Conservation (phyloP, 2,329 filamentous ascomycete genomes). For the Hirsutella thompsonii region DNA sequence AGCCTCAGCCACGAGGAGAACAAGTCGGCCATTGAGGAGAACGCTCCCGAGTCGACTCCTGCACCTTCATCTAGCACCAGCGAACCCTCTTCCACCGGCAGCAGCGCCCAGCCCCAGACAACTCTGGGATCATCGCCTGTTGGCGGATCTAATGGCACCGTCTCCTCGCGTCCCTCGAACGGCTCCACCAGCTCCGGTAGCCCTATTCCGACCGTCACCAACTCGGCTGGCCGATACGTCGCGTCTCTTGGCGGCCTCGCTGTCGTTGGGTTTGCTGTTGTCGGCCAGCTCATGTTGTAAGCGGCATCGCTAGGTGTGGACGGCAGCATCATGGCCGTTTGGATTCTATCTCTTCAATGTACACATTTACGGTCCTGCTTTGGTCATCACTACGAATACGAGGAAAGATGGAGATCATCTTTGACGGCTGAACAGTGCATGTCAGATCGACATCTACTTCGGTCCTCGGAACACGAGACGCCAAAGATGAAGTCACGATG, state of each 20-base stretch:
- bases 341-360: no score
- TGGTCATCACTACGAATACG: no score
- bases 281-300: slow-evolving; percentile 19
- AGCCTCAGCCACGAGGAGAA: not conserved
- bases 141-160: slow-evolving; percentile 6
- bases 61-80: slow-evolving; percentile 1
- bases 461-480: no score
- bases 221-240: not conserved
- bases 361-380: no score
- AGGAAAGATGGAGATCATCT: no score
- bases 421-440: no score
- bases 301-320: not conserved
- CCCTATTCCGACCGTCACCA: not conserved
- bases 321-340: not conserved
- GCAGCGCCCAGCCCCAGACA: slow-evolving; percentile 7
- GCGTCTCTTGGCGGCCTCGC: slow-evolving; percentile 13
- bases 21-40: not conserved
- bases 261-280: slow-evolving; percentile 12
- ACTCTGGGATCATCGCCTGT: slow-evolving; percentile 9
- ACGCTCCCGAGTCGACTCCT: not conserved
- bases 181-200: slow-evolving; percentile 6
- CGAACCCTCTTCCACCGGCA: slow-evolving; percentile 3
- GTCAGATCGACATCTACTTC: no score
- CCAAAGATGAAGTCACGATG: no score
- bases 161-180: slow-evolving; percentile 4